Evolutionary conservation across 257 asterid genomes (phyloP), one percentile per base, ranked within the genome.

Genomic region (Buddleja alternifolia): DNA sequence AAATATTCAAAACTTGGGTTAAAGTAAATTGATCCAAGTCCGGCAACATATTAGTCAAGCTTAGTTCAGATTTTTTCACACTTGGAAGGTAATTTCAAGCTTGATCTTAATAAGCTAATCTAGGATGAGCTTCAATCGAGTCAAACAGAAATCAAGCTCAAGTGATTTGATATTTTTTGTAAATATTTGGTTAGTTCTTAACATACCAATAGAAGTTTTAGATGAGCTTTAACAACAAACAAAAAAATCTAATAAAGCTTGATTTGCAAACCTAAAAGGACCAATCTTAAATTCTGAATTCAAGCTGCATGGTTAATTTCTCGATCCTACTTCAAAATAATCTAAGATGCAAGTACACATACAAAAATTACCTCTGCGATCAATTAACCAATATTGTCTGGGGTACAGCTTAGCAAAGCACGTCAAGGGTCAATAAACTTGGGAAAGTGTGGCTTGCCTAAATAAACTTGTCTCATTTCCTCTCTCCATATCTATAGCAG

Each of bases 391-490:
- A 16, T 21, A 55, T 71, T 54, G 40, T 52, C 46, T 9, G 19
- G 32, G 6, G 36, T 34, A 6, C 46, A 52, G 20, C 45, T 54
- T 61, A 8, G 77, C 71, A 62, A 24, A 14, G 63, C 79, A 60
- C 21, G 8, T 78, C 72, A 85, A 8, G 88, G 82, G 23, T 78
- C 81, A 16, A 85, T 48, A 37, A 73, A 52, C 75, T 72, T 69
- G 19, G 89, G 78, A 65, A 85, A 87, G 45, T 45, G 46, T 8
- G 85, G 79, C 66, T 78, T 82, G 64, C 95, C 95, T 50, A 74
- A 73, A 71, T 78, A 88, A 41, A 88, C 92, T 58, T 66, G 88
- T 42, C 72, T 88, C 92, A 88, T 83, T 74, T 88, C 95, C 76
- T 85, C 95, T 63, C 78, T 76, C 95, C 95, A 88, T 9, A 85